Evolutionary conservation across 352 stramenopile species (phyloP).

Genomic region (Phytopythium ostracodes): DNA sequence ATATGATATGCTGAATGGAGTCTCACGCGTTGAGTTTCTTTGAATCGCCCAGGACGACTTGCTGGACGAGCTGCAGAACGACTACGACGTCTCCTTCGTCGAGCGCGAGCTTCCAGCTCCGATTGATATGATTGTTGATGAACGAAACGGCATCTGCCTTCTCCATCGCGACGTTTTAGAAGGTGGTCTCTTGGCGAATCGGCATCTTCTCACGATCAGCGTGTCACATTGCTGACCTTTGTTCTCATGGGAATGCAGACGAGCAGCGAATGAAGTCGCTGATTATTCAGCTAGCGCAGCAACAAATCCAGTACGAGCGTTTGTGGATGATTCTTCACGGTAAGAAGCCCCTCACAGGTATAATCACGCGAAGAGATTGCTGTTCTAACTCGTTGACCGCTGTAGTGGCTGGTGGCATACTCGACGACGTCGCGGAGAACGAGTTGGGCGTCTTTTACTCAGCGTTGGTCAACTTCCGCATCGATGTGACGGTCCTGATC

Average conservation of each 20-base stretch:
- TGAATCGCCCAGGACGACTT: conserved; percentile 38
- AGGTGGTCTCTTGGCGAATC: conserved; percentile 18
- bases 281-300: conserved; percentile 52
- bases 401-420: conserved; percentile 7
- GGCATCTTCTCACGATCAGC: neutral
- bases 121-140: conserved; percentile 65
- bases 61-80: conserved; percentile 56
- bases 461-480: conserved; percentile 56
- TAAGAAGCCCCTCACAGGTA: conserved; percentile 10
- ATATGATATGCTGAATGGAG: conserved; percentile 3
- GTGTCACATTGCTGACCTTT: neutral
- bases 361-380: neutral
- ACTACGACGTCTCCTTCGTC: conserved; percentile 49
- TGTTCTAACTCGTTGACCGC: neutral
- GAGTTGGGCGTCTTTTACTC: conserved; percentile 38
- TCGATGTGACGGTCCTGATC: conserved; percentile 42
- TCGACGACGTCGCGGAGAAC: conserved; percentile 8
- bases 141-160: conserved; percentile 56
- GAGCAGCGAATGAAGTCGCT: conserved; percentile 39
- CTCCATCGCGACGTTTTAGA: conserved; percentile 28
- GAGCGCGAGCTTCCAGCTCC: conserved; percentile 50
- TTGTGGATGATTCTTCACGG: conserved; percentile 58
- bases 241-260: conserved; percentile 14
- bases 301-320: conserved; percentile 54
- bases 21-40: neutral